phyloP scores from a whole-genome alignment of 108 stramenopile genomes.

The Pseudonitzschia delicatissima region DNA sequence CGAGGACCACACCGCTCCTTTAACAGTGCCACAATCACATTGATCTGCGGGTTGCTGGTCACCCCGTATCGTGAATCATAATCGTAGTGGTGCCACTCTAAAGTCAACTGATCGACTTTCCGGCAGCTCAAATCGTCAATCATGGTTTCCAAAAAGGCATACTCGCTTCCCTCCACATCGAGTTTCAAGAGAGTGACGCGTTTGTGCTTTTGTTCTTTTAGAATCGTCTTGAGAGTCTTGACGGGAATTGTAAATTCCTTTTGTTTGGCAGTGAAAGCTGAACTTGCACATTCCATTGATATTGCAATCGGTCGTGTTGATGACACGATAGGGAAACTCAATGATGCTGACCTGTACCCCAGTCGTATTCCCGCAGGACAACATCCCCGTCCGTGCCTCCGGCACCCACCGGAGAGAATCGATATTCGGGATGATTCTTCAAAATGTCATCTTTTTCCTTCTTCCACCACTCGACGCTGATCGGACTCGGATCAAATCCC shows the following conservation, averaged over 20 bases:
- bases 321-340: constrained; percentile 4
- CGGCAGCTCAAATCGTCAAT: constrained; percentile 3
- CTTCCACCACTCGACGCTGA: constrained; percentile 15
- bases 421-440: constrained; percentile 4
- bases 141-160: constrained; percentile 23
- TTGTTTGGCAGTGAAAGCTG: constrained; percentile 4
- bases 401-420: constrained; percentile 11
- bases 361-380: constrained; percentile 18
- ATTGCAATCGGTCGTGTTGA: constrained; percentile 1
- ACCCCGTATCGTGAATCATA: constrained; percentile 19
- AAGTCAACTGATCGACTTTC: constrained; percentile 16
- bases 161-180: constrained; percentile 32
- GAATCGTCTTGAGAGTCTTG: constrained; percentile 2
- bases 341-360: constrained; percentile 14
- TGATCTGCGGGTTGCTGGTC: constrained; percentile 14
- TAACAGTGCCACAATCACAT: constrained; percentile 10
- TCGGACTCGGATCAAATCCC: constrained; percentile 24
- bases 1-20: constrained; percentile 16
- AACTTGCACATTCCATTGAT: not conserved
- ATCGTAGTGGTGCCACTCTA: constrained; percentile 29
- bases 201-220: not conserved
- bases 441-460: not conserved
- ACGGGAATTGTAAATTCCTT: constrained; percentile 8
- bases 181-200: constrained; percentile 6
- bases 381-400: constrained; percentile 24